phyloP scores from a whole-genome alignment of 2,329 filamentous ascomycete genomes.

The Metarhizium sp. region DNA sequence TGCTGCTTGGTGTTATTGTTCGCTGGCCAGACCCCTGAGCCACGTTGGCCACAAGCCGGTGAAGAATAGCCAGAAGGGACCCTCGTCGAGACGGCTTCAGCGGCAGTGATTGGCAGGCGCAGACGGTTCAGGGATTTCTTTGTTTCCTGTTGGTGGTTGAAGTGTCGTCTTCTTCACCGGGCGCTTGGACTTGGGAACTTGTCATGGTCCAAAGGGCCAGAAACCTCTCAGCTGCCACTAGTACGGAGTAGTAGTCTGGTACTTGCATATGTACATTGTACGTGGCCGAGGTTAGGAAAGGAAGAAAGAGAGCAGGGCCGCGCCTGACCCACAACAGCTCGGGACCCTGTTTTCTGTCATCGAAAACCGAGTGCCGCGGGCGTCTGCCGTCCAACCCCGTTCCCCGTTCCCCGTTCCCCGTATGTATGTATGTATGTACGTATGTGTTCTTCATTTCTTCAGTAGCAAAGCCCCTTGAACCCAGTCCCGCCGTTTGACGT shows the following conservation, averaged over 20 bases:
- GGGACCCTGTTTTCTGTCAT: too few species aligned
- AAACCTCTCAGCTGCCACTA: too few species aligned
- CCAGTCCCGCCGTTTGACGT: too few species aligned
- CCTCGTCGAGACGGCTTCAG: not conserved
- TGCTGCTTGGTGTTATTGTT: not conserved
- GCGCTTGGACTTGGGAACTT: not conserved
- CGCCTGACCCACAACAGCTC: not conserved
- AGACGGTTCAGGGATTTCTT: not conserved
- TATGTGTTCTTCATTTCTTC: too few species aligned
- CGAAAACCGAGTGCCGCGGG: too few species aligned
- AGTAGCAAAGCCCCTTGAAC: too few species aligned
- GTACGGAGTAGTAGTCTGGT: too few species aligned
- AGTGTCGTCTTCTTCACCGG: not conserved
- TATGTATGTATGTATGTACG: too few species aligned
- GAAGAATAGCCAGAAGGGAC: not conserved
- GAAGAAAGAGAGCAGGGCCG: not conserved
- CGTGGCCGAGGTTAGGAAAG: not conserved
- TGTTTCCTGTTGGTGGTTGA: slow-evolving; percentile 5
- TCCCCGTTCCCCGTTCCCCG: too few species aligned
- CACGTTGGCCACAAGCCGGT: not conserved
- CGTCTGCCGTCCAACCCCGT: too few species aligned
- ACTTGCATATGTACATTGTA: not conserved
- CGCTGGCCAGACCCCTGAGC: not conserved
- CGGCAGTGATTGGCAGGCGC: not conserved
- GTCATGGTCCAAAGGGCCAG: not conserved